Conservation (phyloP, 805 yeast genomes). For the Maudiozyma turicensis region DNA sequence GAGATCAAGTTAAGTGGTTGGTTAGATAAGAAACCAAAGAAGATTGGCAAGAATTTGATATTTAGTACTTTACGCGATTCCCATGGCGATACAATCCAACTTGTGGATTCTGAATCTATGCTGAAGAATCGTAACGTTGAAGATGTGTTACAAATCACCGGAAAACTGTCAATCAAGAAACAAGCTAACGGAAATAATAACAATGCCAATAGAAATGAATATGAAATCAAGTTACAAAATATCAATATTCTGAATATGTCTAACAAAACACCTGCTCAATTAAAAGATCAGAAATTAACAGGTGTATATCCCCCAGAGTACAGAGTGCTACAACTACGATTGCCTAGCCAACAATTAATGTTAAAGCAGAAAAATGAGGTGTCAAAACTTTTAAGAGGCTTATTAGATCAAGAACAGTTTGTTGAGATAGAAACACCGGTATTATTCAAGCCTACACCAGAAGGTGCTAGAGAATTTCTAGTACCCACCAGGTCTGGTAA, state of each 20-base stretch:
- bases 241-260: conserved; percentile 55
- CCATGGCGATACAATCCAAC: conserved; percentile 57
- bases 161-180: conserved; percentile 32
- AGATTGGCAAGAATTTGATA: conserved; percentile 49
- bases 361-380: conserved; percentile 48
- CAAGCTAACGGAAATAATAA: conserved; percentile 7
- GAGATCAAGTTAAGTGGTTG: conserved; percentile 63
- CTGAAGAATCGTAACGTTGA: conserved; percentile 52
- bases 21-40: conserved; percentile 66
- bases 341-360: conserved; percentile 44
- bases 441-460: conserved; percentile 91
- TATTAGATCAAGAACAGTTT: conserved; percentile 40
- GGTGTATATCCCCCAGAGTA: conserved; percentile 62
- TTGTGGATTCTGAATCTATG: conserved; percentile 35
- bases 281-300: conserved; percentile 43
- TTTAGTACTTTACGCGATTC: conserved; percentile 73
- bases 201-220: conserved; percentile 14
- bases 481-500: conserved; percentile 66
- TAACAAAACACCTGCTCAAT: conserved; percentile 54
- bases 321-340: conserved; percentile 72
- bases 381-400: conserved; percentile 37
- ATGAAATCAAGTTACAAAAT: conserved; percentile 50
- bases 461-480: conserved; percentile 92
- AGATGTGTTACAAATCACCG: conserved; percentile 62
- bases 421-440: conserved; percentile 88